Base-by-base conservation (phyloP, 306 rosid genomes). In the Boehmeria nivea region DNA sequence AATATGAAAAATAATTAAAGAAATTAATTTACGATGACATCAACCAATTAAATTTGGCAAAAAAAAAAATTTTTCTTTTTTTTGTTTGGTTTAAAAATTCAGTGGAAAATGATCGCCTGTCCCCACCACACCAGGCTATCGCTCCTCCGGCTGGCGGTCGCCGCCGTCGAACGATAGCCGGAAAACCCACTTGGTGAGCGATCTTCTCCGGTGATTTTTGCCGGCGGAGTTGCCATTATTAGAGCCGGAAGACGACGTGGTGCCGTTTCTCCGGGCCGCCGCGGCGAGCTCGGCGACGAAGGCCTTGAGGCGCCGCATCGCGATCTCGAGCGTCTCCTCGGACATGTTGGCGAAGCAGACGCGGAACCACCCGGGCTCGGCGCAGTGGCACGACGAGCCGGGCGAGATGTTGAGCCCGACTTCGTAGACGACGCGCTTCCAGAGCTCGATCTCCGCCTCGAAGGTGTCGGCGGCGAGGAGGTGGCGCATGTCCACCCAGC, bases 321-420 rank as follows among this genome's bases (percentile, higher is more conserved):
- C 94, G 17, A 84, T 47, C 56, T 88, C 59, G 2, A 84, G 51
- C 3, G 94, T 82, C 0, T 73, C 71, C 18, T 77, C 77, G 0
- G 94, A 73, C 94, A 88, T 77, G 77, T 88, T 84, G 16, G 96
- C 94, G 16, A 81, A 88, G 44, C 96, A 88, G 1, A 88, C 72
- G 3, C 96, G 72, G 46, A 88, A 88, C 96, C 96, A 88, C 0
- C 96, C 96, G 1, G 96, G 94, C 59, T 88, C 94, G 0, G 70
- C 21, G 66, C 96, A 88, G 66, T 88, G 96, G 68, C 87, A 88
- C 0, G 96, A 88, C 0, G 83, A 75, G 0, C 96, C 96, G 0
- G 96, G 94, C 1, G 96, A 84, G 42, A 88, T 82, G 22, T 88
- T 88, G 13, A 88, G 70, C 17, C 77, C 54, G 20, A 84, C 96